Evolutionary conservation across 208 protist species (phyloP).

Genomic region (Trypanosoma caninum): DNA sequence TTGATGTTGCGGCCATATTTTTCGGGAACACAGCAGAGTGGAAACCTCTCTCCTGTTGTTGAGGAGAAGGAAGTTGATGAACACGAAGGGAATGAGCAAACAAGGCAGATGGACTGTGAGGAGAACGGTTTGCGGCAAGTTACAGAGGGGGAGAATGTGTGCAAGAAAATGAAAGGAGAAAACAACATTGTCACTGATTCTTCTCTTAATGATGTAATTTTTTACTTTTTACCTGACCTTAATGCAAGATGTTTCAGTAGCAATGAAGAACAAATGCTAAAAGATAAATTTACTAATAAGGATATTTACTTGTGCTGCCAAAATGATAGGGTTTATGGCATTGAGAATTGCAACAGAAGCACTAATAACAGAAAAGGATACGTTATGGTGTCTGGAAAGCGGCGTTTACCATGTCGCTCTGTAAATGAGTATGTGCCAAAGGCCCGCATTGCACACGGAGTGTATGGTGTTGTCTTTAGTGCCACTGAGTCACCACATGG

Average conservation of each 20-base stretch:
- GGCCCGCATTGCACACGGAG: conserved; percentile 56
- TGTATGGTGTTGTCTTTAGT: conserved; percentile 83
- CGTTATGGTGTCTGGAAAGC: conserved; percentile 35
- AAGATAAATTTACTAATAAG: background rate
- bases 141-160: no score
- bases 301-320: background rate
- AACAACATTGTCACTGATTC: background rate
- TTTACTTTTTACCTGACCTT: conserved; percentile 23
- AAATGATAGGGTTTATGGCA: background rate
- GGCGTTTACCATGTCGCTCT: conserved; percentile 43
- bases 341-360: background rate
- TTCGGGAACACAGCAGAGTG: background rate
- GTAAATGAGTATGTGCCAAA: conserved; percentile 59
- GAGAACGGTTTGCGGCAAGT: background rate
- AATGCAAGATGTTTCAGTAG: conserved; percentile 14
- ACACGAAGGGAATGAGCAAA: conserved; percentile 13
- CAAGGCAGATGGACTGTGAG: background rate
- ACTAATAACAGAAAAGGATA: background rate
- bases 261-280: background rate
- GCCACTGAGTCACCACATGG: conserved; percentile 23
- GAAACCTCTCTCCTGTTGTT: background rate
- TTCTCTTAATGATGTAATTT: conserved; percentile 8
- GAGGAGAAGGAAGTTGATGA: background rate
- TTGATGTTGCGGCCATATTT: background rate
- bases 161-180: background rate